phyloP scores from a whole-genome alignment of 2,329 filamentous ascomycete genomes.

The Fusarium sublunatum region DNA sequence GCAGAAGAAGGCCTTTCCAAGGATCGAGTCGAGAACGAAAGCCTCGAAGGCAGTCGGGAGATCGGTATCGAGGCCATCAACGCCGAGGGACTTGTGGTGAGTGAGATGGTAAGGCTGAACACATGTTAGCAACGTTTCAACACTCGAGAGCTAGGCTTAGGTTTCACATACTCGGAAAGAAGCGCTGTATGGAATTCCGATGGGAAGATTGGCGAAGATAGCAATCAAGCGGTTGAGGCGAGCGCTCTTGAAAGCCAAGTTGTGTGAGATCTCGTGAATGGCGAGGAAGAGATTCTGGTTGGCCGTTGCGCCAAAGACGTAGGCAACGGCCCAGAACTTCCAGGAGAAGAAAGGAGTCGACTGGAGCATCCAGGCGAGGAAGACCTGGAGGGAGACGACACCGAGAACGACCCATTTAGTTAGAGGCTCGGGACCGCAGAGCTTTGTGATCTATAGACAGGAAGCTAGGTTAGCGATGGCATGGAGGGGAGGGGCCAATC shows the following conservation, averaged over 20 bases:
- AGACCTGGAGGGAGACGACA: conserved; percentile 85
- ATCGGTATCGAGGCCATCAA: conserved; percentile 95
- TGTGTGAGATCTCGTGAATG: conserved; percentile 99
- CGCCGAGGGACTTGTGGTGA: conserved; percentile 97
- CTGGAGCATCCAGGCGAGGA: conserved; percentile 80
- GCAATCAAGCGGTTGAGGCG: conserved; percentile 86
- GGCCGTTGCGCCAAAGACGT: conserved; percentile 90
- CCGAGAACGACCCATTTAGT: conserved; percentile 91
- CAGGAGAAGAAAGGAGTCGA: conserved; percentile 83
- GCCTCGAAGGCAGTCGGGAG: conserved; percentile 93
- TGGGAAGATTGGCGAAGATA: conserved; percentile 94
- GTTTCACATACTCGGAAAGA: conserved; percentile 80
- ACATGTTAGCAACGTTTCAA: conserved; percentile 36
- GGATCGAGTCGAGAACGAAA: conserved; percentile 90
- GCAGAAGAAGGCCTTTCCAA: conserved; percentile 98
- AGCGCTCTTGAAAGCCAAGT: conserved; percentile 88
- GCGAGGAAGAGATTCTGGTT: conserved; percentile 99
- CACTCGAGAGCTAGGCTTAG: neutral
- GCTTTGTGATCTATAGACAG: conserved; percentile 81
- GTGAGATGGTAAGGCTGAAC: conserved; percentile 91
- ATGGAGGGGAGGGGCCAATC: conserved; percentile 6
- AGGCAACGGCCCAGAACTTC: conserved; percentile 87
- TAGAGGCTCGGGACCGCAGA: conserved; percentile 94
- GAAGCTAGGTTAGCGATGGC: conserved; percentile 17
- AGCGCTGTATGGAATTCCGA: conserved; percentile 94